These are phyloP conservation scores for Karstenula rhodostoma DNA, from an alignment of 2,329 filamentous ascomycete genomes.

Conservation along the genomic window DNA sequence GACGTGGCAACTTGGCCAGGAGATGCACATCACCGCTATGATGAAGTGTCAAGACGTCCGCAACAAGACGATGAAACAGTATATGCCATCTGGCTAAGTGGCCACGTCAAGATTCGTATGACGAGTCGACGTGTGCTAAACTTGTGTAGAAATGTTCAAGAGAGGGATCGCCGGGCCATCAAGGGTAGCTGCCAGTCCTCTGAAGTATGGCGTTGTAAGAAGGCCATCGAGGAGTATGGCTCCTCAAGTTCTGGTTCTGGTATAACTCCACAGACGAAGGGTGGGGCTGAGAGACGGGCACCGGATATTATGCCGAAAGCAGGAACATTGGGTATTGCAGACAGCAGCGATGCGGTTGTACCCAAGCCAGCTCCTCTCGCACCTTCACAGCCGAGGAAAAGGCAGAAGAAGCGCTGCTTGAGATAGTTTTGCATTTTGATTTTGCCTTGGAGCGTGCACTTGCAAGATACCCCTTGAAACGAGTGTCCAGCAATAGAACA, in stretches of 20 bases:
- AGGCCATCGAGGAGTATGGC: neutral
- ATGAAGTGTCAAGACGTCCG: slow-evolving; percentile 43
- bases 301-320: neutral
- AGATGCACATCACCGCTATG: slow-evolving; percentile 67
- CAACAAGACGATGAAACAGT: slow-evolving; percentile 38
- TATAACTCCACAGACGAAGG: neutral
- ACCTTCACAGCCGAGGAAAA: neutral
- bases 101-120: neutral
- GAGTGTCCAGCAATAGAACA: neutral
- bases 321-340: neutral
- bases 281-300: slow-evolving; percentile 6
- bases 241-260: neutral
- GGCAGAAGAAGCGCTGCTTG: neutral
- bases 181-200: neutral
- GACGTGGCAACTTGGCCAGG: slow-evolving; percentile 67
- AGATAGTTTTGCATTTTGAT: slow-evolving; percentile 1
- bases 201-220: neutral
- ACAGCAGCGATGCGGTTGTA: neutral
- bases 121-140: slow-evolving; percentile 4
- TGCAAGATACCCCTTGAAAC: slow-evolving; percentile 13
- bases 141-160: neutral
- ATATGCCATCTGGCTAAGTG: slow-evolving; percentile 12
- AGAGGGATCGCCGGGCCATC: neutral
- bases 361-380: neutral
- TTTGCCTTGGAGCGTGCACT: slow-evolving; percentile 4